A percentile compares a stretch with the other conserved stretches of the same genome.
These are phyloP conservation scores for Penicillium mononematosum DNA, from an alignment of 495 filamentous ascomycete genomes.

Conservation along the genomic window DNA sequence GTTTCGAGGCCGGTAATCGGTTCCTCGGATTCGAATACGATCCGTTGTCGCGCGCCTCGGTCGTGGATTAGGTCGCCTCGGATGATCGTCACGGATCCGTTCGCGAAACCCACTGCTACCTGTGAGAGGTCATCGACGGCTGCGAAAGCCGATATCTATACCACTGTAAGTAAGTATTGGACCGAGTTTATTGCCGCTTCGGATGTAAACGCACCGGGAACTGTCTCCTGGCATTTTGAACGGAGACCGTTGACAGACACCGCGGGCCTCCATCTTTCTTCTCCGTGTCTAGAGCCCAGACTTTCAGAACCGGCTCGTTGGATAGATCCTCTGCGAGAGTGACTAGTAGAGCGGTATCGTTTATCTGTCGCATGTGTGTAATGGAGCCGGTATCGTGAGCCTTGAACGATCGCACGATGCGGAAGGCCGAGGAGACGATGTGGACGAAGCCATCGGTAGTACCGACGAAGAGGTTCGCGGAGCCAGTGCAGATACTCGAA, in stretches of 20 bases:
- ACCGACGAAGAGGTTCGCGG: constrained; percentile 86
- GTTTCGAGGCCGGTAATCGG: constrained; percentile 84
- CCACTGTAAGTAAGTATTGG: background rate
- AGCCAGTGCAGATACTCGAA: constrained; percentile 75
- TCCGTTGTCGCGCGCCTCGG: constrained; percentile 90
- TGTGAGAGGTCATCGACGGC: constrained; percentile 84
- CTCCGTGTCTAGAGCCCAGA: constrained; percentile 94
- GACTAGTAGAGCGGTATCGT: constrained; percentile 80
- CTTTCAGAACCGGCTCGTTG: constrained; percentile 85
- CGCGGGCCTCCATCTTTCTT: constrained; percentile 88
- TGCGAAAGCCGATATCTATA: constrained; percentile 84
- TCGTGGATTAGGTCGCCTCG: constrained; percentile 94
- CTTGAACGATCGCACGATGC: constrained; percentile 79
- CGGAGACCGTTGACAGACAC: constrained; percentile 77
- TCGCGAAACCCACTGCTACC: constrained; percentile 91
- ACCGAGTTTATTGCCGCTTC: background rate
- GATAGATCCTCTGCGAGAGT: constrained; percentile 85
- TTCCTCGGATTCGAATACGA: constrained; percentile 95
- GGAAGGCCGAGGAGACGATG: constrained; percentile 83
- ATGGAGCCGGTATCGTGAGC: constrained; percentile 78
- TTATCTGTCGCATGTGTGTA: constrained; percentile 93
- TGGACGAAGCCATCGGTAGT: constrained; percentile 80
- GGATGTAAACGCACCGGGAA: constrained; percentile 64
- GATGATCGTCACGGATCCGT: constrained; percentile 90
- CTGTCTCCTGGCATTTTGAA: constrained; percentile 88